phyloP scores from a whole-genome alignment of 176 grass and related monocot species.

The Carex parvula region DNA sequence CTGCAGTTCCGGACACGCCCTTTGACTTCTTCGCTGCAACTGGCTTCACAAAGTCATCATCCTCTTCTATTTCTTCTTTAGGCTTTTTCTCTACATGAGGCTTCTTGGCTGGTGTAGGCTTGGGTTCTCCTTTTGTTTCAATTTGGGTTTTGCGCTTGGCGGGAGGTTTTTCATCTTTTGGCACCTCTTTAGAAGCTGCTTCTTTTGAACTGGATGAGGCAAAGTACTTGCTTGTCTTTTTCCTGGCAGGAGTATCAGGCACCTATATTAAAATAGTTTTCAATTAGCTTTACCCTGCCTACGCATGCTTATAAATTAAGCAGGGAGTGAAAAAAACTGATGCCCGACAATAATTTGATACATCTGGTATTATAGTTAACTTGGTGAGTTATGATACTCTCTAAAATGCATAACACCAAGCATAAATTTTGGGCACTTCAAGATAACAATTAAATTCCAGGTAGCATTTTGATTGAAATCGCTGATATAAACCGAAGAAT shows the following conservation, averaged over 20 bases:
- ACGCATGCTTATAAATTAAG: background rate
- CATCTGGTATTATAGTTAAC: background rate
- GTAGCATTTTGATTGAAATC: background rate
- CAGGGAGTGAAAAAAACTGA: slow-evolving; percentile 9
- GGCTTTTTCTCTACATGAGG: slow-evolving; percentile 23
- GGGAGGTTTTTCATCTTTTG: slow-evolving; percentile 27
- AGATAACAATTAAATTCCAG: background rate
- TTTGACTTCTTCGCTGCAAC: slow-evolving; percentile 66
- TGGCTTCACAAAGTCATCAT: slow-evolving; percentile 69
- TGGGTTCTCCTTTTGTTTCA: slow-evolving; percentile 51
- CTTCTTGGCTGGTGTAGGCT: slow-evolving; percentile 48
- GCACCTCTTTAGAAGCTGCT: slow-evolving; percentile 31
- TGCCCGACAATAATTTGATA: background rate
- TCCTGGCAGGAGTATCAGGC: slow-evolving; percentile 56
- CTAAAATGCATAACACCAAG: background rate
- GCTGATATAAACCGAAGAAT: background rate
- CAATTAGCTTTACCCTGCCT: background rate
- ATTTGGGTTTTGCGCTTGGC: slow-evolving; percentile 54
- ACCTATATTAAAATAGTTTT: slow-evolving; percentile 31
- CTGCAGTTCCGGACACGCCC: slow-evolving; percentile 35
- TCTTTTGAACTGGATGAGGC: slow-evolving; percentile 42
- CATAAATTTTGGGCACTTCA: background rate
- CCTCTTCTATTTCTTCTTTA: slow-evolving; percentile 38
- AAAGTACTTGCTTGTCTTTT: slow-evolving; percentile 89
- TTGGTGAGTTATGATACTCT: background rate